A percentile compares a stretch with the other conserved stretches of the same genome.
phyloP scores from a whole-genome alignment of 2,329 filamentous ascomycete species.

The Fusarium temperatum region DNA sequence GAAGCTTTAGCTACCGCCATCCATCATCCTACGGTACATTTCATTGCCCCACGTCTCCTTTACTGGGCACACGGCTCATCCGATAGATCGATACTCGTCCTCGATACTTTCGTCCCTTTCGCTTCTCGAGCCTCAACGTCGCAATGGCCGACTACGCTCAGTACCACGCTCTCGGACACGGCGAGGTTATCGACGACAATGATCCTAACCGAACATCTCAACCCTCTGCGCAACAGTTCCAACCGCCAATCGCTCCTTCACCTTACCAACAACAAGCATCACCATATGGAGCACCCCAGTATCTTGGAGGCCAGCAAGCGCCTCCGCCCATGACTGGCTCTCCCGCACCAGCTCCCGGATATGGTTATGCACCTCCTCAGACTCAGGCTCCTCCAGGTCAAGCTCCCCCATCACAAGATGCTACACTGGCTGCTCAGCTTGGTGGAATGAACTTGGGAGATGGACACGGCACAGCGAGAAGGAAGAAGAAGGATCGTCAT shows the following conservation, averaged over 20 bases:
- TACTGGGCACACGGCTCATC: slow-evolving; percentile 40
- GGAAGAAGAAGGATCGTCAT: slow-evolving; percentile 94
- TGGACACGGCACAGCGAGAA: slow-evolving; percentile 62
- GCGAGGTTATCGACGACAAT: slow-evolving; percentile 63
- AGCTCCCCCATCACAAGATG: slow-evolving; percentile 54
- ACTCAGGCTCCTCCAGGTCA: slow-evolving; percentile 39
- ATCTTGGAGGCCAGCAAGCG: slow-evolving; percentile 50
- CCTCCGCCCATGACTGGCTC: slow-evolving; percentile 38
- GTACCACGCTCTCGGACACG: slow-evolving; percentile 66
- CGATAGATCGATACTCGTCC: slow-evolving; percentile 36
- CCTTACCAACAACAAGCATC: slow-evolving; percentile 60
- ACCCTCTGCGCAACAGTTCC: slow-evolving; percentile 64
- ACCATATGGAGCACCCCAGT: slow-evolving; percentile 52
- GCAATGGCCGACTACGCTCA: slow-evolving; percentile 65
- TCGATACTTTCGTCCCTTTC: slow-evolving; percentile 30
- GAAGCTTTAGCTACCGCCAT: slow-evolving; percentile 22
- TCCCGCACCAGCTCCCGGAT: slow-evolving; percentile 40
- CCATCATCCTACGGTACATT: slow-evolving; percentile 8
- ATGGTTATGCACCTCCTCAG: slow-evolving; percentile 43
- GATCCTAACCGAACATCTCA: slow-evolving; percentile 61
- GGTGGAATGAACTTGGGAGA: slow-evolving; percentile 74
- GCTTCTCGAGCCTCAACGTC: slow-evolving; percentile 19
- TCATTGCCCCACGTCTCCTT: slow-evolving; percentile 43
- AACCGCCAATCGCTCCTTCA: slow-evolving; percentile 61
- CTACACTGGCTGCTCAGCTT: slow-evolving; percentile 75